phyloP scores from a whole-genome alignment of 257 asterid species.

The Gardenia jasminoides region DNA sequence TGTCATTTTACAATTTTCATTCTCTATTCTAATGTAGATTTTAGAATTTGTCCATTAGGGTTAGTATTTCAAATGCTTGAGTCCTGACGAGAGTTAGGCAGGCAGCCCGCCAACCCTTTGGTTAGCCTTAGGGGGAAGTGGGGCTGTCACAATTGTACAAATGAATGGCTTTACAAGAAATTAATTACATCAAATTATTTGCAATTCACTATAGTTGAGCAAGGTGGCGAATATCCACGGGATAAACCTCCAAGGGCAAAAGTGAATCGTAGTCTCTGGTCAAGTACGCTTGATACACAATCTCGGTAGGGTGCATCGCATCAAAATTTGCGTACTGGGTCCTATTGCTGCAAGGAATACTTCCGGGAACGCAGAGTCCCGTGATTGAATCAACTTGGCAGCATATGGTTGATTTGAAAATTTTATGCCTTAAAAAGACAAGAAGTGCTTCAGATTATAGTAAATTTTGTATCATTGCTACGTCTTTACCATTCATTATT shows the following conservation, averaged over 20 bases:
- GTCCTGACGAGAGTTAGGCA: too few relatives aligned
- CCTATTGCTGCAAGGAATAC: slow-evolving; percentile 32
- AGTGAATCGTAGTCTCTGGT: slow-evolving; percentile 31
- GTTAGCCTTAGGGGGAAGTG: background rate
- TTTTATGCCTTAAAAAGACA: background rate
- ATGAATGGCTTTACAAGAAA: too few relatives aligned
- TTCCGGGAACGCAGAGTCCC: slow-evolving; percentile 25
- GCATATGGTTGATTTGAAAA: slow-evolving; percentile 24
- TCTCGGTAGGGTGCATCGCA: slow-evolving; percentile 32
- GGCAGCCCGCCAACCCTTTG: background rate
- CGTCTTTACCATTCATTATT: too few relatives aligned
- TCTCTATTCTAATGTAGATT: too few relatives aligned
- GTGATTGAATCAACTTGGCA: slow-evolving; percentile 18
- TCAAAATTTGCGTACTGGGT: slow-evolving; percentile 29
- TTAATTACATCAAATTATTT: background rate
- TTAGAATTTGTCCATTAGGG: too few relatives aligned
- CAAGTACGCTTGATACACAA: background rate
- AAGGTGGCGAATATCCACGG: slow-evolving; percentile 31
- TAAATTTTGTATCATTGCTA: too few relatives aligned
- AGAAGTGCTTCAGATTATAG: background rate
- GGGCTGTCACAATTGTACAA: too few relatives aligned
- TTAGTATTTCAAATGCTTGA: too few relatives aligned
- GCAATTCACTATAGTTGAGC: slow-evolving; percentile 6
- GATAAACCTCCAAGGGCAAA: slow-evolving; percentile 31
- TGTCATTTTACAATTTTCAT: too few relatives aligned